Base-by-base conservation (phyloP, 345 rosid species). In the Toxicodendron radicans region DNA sequence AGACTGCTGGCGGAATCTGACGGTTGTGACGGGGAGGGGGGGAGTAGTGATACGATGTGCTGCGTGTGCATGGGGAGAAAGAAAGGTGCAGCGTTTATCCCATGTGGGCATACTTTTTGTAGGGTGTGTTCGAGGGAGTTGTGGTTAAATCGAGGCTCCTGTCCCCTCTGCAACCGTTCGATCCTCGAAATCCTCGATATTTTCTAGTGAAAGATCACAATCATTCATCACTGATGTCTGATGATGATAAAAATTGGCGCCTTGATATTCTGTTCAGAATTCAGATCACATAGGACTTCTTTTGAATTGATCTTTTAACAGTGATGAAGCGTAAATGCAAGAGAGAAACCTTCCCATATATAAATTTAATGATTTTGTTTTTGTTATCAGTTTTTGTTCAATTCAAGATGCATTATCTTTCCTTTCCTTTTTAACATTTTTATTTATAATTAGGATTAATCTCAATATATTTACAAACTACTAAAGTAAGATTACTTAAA, bases 51-150 rank as follows among this genome's bases (percentile, higher is more conserved):
- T 79, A 24, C 74, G 14, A 74, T 86, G 87, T 91, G 97, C 74
- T 91, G 97, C 91, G 97, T 91, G 86, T 89, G 93, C 83, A 84
- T 87, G 93, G 87, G 78, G 56, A 87, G 87, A 71, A 84, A 82
- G 58, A 89, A 89, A 68, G 92, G 92, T 0, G 90, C 97, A 20
- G 97, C 97, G 45, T 89, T 91, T 75, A 91, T 91, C 63, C 92
- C 97, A 56, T 91, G 97, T 83, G 97, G 97, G 32, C 97, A 91
- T 49, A 86, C 97, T 20, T 91, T 85, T 79, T 91, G 97, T 58
- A 86, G 97, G 78, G 87, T 86, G 48, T 91, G 97, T 77, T 89
- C 92, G 38, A 81, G 93, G 77, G 97, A 86, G 57, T 46, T 89
- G 43, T 87, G 91, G 93, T 72, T 86, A 45, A 87, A 86, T 77